These are phyloP conservation scores for Neurospora crassa DNA, from an alignment of 2,329 filamentous ascomycete genomes.

Conservation along the genomic window DNA sequence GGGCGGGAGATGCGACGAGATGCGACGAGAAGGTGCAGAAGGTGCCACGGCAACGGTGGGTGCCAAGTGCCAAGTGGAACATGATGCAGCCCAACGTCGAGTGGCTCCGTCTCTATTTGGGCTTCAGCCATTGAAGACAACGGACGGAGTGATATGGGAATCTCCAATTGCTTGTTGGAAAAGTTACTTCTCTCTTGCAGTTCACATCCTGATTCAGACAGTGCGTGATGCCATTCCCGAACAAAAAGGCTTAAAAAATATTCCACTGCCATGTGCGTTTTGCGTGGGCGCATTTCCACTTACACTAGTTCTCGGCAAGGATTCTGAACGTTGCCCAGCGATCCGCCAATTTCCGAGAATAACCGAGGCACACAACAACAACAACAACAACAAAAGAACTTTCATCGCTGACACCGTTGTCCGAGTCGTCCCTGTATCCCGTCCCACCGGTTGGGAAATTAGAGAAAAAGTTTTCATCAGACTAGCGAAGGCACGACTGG, in stretches of 20 bases:
- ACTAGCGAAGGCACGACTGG: not conserved
- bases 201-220: not conserved
- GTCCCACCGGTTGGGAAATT: not conserved
- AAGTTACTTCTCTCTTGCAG: not conserved
- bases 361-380: slow-evolving; percentile 1
- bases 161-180: not conserved
- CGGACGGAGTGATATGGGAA: not conserved
- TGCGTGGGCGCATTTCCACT: not conserved
- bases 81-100: not conserved
- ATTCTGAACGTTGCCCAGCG: not conserved
- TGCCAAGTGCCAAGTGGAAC: not conserved
- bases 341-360: slow-evolving; percentile 8
- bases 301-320: not conserved
- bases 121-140: not conserved
- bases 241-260: not conserved
- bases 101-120: not conserved
- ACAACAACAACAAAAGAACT: not conserved
- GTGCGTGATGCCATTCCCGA: not conserved
- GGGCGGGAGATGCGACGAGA: not conserved
- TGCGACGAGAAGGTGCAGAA: not conserved
- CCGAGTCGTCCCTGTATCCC: not conserved
- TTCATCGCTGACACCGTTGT: not conserved
- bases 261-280: not conserved
- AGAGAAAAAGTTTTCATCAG: not conserved
- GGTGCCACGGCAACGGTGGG: not conserved